Conservation (phyloP, 345 rosid species). For the Nasturtium officinale region DNA sequence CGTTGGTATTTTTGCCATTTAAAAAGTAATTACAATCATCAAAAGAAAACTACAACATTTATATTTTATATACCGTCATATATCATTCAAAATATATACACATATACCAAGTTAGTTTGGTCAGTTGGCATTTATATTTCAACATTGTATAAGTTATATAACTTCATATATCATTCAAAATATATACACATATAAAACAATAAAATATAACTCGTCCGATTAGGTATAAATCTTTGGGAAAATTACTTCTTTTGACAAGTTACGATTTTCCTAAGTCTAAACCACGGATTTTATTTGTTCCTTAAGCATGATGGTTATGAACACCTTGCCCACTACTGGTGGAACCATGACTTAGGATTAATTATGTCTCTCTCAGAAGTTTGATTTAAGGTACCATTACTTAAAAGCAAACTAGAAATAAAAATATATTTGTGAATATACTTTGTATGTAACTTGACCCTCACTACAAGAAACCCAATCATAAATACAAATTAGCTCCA, state of each 20-base stretch:
- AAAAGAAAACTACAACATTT: background rate
- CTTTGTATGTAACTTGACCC: constrained; percentile 22
- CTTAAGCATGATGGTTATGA: background rate
- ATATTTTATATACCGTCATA: too few species aligned
- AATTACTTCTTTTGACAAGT: background rate
- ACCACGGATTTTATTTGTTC: background rate
- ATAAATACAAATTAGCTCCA: constrained; percentile 34
- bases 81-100: too few species aligned
- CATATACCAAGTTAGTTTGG: constrained; percentile 22
- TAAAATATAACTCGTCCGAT: background rate
- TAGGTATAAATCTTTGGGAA: constrained; percentile 4
- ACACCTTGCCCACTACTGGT: constrained; percentile 4
- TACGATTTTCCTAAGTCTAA: constrained; percentile 7
- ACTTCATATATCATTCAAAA: background rate
- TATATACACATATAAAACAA: background rate
- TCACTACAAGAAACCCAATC: constrained; percentile 35
- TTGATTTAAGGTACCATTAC: constrained; percentile 24
- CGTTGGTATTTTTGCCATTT: background rate
- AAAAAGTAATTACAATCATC: background rate
- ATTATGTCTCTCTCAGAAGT: constrained; percentile 17
- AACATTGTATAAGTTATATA: constrained; percentile 9
- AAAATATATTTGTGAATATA: background rate
- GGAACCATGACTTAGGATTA: constrained; percentile 18
- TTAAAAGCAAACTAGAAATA: constrained; percentile 31
- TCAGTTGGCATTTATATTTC: constrained; percentile 23